Percentiles rank a stretch among this genome's conserved stretches.
These are phyloP conservation scores for Kentomonas sorsogonicus DNA, from an alignment of 208 protist genomes.

Conservation along the genomic window DNA sequence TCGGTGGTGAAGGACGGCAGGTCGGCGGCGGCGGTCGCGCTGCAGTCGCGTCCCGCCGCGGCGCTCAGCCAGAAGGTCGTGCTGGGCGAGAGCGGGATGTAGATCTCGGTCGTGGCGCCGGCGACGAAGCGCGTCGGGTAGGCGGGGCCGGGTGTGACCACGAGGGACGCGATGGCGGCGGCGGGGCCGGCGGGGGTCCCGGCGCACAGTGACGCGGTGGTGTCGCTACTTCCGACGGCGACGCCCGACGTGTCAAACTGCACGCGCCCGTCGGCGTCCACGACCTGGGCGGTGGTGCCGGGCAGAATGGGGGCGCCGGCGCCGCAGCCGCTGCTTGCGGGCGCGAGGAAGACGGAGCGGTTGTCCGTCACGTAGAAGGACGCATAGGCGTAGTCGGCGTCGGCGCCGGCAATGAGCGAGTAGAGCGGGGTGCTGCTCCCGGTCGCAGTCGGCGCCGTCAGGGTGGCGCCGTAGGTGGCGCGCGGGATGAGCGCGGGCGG, in stretches of 20 bases:
- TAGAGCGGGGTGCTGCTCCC: conserved; percentile 28
- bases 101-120: conserved; percentile 29
- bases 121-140: conserved; percentile 47
- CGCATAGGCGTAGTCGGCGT: conserved; percentile 26
- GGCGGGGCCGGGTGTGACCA: conserved; percentile 27
- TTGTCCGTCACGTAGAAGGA: conserved; percentile 24
- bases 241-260: conserved; percentile 21
- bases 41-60: conserved; percentile 20
- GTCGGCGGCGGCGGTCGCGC: conserved; percentile 7
- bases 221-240: not conserved
- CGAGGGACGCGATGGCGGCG: conserved; percentile 14
- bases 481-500: conserved; percentile 37
- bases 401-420: conserved; percentile 42
- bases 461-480: conserved; percentile 32
- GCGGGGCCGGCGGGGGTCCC: conserved; percentile 32
- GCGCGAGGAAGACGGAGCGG: conserved; percentile 46
- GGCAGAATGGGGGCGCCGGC: conserved; percentile 17
- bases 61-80: conserved; percentile 37
- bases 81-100: conserved; percentile 34
- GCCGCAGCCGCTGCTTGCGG: conserved; percentile 32
- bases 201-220: conserved; percentile 30
- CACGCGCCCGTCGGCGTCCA: conserved; percentile 14
- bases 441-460: conserved; percentile 14
- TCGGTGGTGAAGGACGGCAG: conserved; percentile 47
- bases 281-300: conserved; percentile 16